These are phyloP conservation scores for Populus ilicifolia DNA, from an alignment of 345 rosid genomes.

Conservation along the genomic window DNA sequence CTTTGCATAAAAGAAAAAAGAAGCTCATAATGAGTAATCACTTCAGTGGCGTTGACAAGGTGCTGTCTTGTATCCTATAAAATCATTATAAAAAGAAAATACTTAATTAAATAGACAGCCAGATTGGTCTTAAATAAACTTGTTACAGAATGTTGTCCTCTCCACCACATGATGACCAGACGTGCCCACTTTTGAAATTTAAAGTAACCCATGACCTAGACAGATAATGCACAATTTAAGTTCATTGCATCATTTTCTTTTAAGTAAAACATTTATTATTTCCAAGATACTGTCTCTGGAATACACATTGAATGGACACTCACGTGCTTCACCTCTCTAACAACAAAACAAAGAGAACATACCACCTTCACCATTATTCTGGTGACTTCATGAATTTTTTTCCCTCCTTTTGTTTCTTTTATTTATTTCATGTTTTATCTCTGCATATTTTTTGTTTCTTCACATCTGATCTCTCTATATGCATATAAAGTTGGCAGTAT, in stretches of 20 bases:
- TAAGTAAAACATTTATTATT: too few species aligned
- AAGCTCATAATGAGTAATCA: neutral
- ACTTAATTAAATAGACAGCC: neutral
- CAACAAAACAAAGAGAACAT: too few species aligned
- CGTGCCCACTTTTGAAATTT: neutral
- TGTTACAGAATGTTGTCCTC: neutral
- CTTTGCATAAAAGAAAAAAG: neutral
- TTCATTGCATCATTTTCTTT: too few species aligned
- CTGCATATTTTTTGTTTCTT: neutral
- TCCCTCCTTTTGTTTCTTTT: neutral
- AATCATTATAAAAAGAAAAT: neutral
- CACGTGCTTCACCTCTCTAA: too few species aligned
- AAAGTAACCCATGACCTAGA: neutral
- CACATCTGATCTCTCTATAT: neutral
- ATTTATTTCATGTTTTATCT: neutral
- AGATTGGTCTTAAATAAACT: neutral
- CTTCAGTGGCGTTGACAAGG: neutral
- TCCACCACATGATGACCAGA: neutral
- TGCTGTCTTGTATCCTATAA: neutral
- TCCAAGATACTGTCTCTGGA: too few species aligned
- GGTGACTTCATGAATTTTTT: neutral
- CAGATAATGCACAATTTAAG: neutral
- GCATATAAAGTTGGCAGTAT: neutral
- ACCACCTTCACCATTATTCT: neutral
- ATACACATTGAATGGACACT: too few species aligned